Base-by-base conservation (phyloP, 1,284 basidiomycete species). In the Ceratobasidium sp. region DNA sequence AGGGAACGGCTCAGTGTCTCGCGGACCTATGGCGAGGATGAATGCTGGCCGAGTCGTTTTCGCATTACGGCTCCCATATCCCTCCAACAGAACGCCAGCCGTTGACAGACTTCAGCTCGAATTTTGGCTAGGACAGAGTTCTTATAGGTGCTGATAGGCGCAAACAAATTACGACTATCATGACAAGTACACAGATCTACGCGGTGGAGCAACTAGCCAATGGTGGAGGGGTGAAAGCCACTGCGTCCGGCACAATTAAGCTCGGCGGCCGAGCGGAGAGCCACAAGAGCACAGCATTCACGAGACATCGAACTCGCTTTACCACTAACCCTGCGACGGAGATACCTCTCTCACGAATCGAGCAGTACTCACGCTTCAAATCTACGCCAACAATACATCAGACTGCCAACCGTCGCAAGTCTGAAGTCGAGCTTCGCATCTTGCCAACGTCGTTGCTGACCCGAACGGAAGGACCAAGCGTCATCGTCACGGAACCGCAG, bases 341-440 rank as follows among this genome's bases (percentile, higher is more conserved):
- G 36, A 69, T 69, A 22, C 65, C 65, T 24, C 65, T 53, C 51
- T 50, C 54, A 41, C 65, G 36, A 7, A 69, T 69, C 53, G 65
- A 69, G 27, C 65, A 69, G n/a, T 69, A 69, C 41, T 69, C 65
- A 36, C 65, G 65, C 65, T 69, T 69, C 33, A 54, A 47, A 44
- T 71, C 67, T 8, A 71, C 67, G 2, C 67, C 67, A 6, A 44
- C 31, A 9, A 27, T 60, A 19, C 41, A 71, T 44, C 67, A 71
- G 14, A 53, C 22, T 11, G 4, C 53, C 22, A 54, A 15, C 31
- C 29, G 56, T 9, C 67, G 67, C 41, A 54, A 71, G 31, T 47
- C 67, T 19, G 54, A 71, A 41, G 29, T 65, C 19, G 63, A 65
- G 48, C 50, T 65, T 29, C 56, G 67, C 19, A 45, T 63, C 36